Conservation (phyloP, 331 rosid species). For the Pyracantha coccinea region DNA sequence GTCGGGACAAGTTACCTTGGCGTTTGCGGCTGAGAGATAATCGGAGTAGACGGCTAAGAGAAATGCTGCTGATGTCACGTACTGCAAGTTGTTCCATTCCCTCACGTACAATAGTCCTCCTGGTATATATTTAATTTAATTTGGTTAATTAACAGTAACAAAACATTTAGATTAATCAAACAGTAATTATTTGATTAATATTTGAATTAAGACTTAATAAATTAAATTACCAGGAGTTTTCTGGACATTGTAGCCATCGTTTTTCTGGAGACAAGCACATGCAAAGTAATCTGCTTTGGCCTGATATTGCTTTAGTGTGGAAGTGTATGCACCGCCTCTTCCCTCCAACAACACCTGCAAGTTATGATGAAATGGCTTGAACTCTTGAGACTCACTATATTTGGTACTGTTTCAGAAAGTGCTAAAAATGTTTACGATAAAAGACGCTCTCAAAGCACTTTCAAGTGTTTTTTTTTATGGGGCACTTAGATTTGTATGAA, state of each 20-base stretch:
- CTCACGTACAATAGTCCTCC: slow-evolving; percentile 67
- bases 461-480: too few species aligned
- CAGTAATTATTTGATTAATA: too few species aligned
- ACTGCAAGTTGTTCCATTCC: slow-evolving; percentile 85
- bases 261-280: slow-evolving; percentile 70
- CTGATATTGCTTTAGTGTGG: slow-evolving; percentile 63
- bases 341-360: slow-evolving; percentile 64
- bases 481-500: too few species aligned
- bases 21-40: slow-evolving; percentile 43
- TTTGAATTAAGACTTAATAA: background rate
- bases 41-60: slow-evolving; percentile 54
- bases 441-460: too few species aligned
- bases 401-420: too few species aligned
- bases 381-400: too few species aligned
- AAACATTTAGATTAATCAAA: too few species aligned
- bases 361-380: too few species aligned
- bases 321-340: slow-evolving; percentile 41
- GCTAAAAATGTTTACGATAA: too few species aligned
- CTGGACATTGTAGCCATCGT: slow-evolving; percentile 63
- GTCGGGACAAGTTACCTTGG: slow-evolving; percentile 56
- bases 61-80: slow-evolving; percentile 63
- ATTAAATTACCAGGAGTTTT: slow-evolving; percentile 52
- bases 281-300: slow-evolving; percentile 79
- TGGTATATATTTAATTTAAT: background rate
- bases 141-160: too few species aligned